Base-by-base conservation (phyloP, 768 basidiomycete genomes). In the Paxillus involutus region DNA sequence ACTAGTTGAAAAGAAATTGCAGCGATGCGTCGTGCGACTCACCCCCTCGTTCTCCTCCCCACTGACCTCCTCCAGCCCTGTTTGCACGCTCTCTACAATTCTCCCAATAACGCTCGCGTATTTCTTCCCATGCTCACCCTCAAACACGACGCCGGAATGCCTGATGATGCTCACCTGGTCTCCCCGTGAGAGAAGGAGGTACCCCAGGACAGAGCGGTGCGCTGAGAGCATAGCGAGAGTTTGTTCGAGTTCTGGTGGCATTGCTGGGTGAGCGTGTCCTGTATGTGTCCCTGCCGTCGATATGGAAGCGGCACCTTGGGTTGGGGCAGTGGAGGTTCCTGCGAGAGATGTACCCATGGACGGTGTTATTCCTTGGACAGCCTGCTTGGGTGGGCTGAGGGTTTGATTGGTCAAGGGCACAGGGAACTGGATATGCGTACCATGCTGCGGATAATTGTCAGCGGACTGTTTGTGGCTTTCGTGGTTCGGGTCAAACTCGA, bases 191-290 rank as follows among this genome's bases (percentile, higher is more conserved):
- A 95, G 76, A 0, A 95, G 80, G 63, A 96, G 80, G 67, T 94
- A 94, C 2, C 94, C 93, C 6, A 92, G 81, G 4, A 95, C 92
- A 17, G 90, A 87, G 16, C 90, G 81, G 64, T 95, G 89, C 5
- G 89, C 80, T 1, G 91, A 86, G 49, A 96, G 78, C 57, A 87
- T 72, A 0, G 85, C 70, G 12, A 95, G 79, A 0, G 87, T 94
- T 58, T 86, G 82, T 68, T 94, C 92, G 46, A 94, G 82, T 63
- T 93, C 91, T n/a, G 89, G 84, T 12, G 88, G 79, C 71, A 86
- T 81, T 1, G 53, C 47, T 2, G 51, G 33, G 52, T 66, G 63
- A 9, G 39, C 55, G 55, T 62, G 58, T 17, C 56, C 12, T 19
- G 52, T 26, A 14, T 61, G 59, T 6, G 62, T 52, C 17, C 53